A percentile compares a stretch with the other conserved stretches of the same genome.
phyloP scores from a whole-genome alignment of 148 eudicot species.

The Nyssa sinensis region DNA sequence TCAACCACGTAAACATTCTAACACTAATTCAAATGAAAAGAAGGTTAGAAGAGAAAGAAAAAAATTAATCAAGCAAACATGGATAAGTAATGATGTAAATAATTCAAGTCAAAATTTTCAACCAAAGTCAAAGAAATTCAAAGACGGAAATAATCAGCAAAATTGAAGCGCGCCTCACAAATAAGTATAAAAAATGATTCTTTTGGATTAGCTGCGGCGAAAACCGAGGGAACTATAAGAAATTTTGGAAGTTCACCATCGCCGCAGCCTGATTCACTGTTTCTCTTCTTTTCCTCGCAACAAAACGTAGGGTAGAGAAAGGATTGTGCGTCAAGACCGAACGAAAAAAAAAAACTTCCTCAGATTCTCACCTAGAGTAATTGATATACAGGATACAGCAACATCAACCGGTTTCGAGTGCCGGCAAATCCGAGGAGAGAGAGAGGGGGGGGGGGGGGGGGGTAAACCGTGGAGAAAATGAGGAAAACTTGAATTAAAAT shows the following conservation, averaged over 20 bases:
- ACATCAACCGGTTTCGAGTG: conserved; percentile 3
- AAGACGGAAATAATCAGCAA: background rate
- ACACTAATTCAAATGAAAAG: background rate
- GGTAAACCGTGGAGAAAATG: background rate
- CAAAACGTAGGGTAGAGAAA: background rate
- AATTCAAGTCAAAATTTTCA: no score
- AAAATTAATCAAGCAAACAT: no score
- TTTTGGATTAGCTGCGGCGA: no score
- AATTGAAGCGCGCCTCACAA: background rate
- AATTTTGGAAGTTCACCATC: background rate
- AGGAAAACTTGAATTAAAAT: background rate
- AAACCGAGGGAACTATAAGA: background rate
- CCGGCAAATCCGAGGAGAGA: background rate
- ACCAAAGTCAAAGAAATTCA: no score
- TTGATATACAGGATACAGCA: background rate
- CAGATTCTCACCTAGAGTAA: background rate
- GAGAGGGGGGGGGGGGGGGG: no score
- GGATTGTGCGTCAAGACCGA: background rate
- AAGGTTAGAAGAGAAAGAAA: no score
- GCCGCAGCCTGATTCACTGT: background rate
- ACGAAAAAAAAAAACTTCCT: background rate
- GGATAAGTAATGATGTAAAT: no score
- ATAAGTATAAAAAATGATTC: background rate
- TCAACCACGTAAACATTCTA: background rate
- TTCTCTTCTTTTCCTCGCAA: background rate